Base-by-base conservation (phyloP, 495 filamentous ascomycete species). In the Podospora pseudopauciseta region DNA sequence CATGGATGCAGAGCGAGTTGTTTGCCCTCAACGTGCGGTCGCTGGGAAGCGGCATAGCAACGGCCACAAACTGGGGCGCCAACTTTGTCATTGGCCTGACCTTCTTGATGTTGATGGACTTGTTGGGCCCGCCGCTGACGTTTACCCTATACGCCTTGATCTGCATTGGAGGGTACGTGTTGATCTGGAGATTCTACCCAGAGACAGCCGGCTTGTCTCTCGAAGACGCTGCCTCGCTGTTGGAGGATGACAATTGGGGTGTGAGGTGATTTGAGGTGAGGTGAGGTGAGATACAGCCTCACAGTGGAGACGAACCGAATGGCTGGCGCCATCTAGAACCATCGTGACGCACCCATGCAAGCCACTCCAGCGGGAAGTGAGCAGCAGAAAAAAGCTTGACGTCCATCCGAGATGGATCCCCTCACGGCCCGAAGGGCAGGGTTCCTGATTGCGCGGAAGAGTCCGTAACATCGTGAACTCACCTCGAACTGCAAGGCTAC, bases 1-100 rank as follows among this genome's bases (percentile, higher is more conserved):
- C 94, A 0, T 97, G 94, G 94, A 92, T 94, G 81, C 92, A 96
- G 76, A 89, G 87, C 70, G 94, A 97, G 80, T 86, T 97, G 18
- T 97, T 97, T 73, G 88, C 93, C 6, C 84, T 97, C 70, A 87
- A 86, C 58, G 91, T 96, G 7, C 91, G 94, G 32, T 90, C 90
- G 0, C 74, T 96, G 2, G 94, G 94, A 5, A 94, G 91, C 34
- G 88, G 88, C 0, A 71, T 96, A n/a, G 88, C 92, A 1, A 97
- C 93, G 18, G 89, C 90, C 2, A 94, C 91, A 4, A 97, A 97
- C 70, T 97, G 94, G 94, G 85, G 85, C 18, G 88, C 89, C 4
- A 97, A 97, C 77, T 92, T 94, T 70, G 75, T 96, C n/a, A 86
- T 97, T 13, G 93, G 93, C 0, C 80, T 94, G 59, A 93, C 91